These are phyloP conservation scores for Juglanconis sp. DNA, from an alignment of 2,329 filamentous ascomycete species.

Conservation along the genomic window DNA sequence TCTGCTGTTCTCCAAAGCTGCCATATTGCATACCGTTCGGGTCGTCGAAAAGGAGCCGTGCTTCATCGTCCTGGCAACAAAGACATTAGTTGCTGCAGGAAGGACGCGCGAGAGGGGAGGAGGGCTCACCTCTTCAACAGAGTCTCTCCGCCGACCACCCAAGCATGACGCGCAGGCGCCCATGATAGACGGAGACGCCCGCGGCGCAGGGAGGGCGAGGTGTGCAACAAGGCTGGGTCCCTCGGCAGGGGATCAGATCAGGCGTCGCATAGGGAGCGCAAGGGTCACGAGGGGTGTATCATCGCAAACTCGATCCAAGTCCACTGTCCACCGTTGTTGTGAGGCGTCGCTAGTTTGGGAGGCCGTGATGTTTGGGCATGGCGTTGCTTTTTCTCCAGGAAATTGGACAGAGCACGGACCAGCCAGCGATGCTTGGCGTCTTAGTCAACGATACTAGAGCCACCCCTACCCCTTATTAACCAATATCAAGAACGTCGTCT, in stretches of 20 bases:
- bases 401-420: neutral
- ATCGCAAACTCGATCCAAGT: neutral
- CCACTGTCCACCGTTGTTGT: neutral
- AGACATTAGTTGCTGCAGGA: conserved; percentile 1
- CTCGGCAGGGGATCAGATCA: conserved; percentile 11
- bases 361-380: neutral
- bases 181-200: neutral
- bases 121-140: conserved; percentile 12
- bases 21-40: conserved; percentile 58
- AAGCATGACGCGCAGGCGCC: conserved; percentile 18
- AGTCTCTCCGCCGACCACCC: conserved; percentile 16
- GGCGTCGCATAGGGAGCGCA: conserved; percentile 12
- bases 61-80: conserved; percentile 49
- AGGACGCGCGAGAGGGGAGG: neutral
- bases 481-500: too few relatives aligned
- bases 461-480: too few relatives aligned
- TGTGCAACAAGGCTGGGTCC: neutral
- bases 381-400: conserved; percentile 4
- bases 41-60: conserved; percentile 59
- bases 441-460: neutral
- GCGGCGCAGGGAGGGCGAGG: neutral
- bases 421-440: neutral
- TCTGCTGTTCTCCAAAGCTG: conserved; percentile 56
- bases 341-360: neutral
- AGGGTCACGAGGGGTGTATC: neutral